phyloP scores from a whole-genome alignment of 768 basidiomycete genomes.

The Auricularia sp. region DNA sequence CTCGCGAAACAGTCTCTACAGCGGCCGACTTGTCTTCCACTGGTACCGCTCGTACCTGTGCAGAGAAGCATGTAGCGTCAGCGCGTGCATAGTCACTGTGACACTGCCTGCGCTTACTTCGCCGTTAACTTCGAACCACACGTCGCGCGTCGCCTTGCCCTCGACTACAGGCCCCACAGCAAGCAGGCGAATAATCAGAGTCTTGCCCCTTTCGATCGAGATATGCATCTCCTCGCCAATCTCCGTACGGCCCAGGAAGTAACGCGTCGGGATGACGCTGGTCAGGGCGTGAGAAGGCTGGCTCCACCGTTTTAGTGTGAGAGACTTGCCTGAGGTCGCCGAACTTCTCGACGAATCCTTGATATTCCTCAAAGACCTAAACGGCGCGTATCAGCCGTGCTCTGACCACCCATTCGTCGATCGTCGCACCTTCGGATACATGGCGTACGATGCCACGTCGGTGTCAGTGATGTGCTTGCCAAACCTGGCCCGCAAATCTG shows the following conservation, averaged over 20 bases:
- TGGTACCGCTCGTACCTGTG: constrained; percentile 82
- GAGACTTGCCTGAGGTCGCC: constrained; percentile 76
- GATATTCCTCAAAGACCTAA: constrained; percentile 94
- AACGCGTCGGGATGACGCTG: constrained; percentile 91
- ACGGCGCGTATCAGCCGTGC: not conserved
- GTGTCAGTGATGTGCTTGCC: constrained; percentile 89
- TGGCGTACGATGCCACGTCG: constrained; percentile 91
- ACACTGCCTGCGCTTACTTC: constrained; percentile 41
- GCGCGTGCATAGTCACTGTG: not conserved
- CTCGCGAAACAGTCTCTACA: constrained; percentile 86
- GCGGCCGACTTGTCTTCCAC: constrained; percentile 97
- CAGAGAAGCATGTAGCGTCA: constrained; percentile 10
- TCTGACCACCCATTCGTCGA: constrained; percentile 1
- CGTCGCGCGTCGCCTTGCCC: constrained; percentile 85
- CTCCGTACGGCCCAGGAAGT: constrained; percentile 88
- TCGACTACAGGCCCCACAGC: constrained; percentile 90
- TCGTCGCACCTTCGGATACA: constrained; percentile 84
- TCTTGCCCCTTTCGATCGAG: constrained; percentile 93
- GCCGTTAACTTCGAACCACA: constrained; percentile 98
- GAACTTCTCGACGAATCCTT: constrained; percentile 89
- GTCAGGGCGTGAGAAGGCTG: constrained; percentile 6
- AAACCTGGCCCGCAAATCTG: constrained; percentile 84
- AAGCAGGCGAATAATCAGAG: constrained; percentile 90
- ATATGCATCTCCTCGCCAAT: constrained; percentile 95
- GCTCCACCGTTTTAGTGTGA: constrained; percentile 7